Evolutionary conservation across 2,329 filamentous ascomycete genomes (phyloP), one percentile per base, ranked within the genome.

Genomic region (Fusarium nanum): DNA sequence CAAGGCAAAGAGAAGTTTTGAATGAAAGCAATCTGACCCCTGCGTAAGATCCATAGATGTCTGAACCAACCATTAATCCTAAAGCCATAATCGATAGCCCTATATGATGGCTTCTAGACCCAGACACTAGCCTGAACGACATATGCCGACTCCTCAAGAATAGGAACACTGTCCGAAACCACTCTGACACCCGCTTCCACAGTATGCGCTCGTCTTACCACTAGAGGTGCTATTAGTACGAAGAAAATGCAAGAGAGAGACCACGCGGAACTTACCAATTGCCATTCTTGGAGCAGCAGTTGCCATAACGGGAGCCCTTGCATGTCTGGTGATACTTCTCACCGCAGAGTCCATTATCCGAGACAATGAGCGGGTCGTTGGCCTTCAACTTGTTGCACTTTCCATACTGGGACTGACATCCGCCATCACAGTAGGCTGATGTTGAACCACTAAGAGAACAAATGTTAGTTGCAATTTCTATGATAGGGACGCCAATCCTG

Each of bases 341-440:
- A 9, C 68, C 68, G 23, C 66, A 67, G 40, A 72, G 69, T 10
- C 69, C 66, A 27, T 72, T 72, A 22, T 60, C 69, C 44, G 69
- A 72, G 52, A 61, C 65, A 68, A 60, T 48, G 3, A 60, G 47
- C n/a, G 25, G 34, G n/a, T 54, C 59, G 5, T 56, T 49, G n/a
- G 45, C 18, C 28, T 59, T 52, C 57, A 68, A 71, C 23, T 46
- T 68, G 23, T 73, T 67, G 54, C 79, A 80, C 23, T 65, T 70
- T n/a, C 78, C 79, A 56, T 75, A 80, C 8, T 63, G 66, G 7
- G 64, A 47, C 55, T 78, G 78, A 37, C 78, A 80, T 12, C 77
- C 76, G 6, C 53, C 57, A 25, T 75, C 78, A 55, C 79, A 81
- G 53, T 80, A 65, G 40, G 59, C 53, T 27, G 41, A 73, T 54